These are phyloP conservation scores for Laburnicola sp. DNA, from an alignment of 2,329 filamentous ascomycete species.

Conservation along the genomic window DNA sequence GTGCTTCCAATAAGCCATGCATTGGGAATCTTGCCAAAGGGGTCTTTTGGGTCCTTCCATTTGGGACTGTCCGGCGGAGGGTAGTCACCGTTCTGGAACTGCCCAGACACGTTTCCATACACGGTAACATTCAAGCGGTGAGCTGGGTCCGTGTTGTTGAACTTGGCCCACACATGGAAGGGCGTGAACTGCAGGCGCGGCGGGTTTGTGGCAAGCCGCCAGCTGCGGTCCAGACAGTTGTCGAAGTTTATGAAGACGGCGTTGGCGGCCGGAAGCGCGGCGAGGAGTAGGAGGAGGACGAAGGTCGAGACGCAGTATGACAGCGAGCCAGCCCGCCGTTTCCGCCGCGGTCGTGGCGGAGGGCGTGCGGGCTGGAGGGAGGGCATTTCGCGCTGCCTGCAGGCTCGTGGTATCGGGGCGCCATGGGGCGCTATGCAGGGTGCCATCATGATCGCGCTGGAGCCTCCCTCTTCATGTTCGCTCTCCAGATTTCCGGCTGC, in stretches of 20 bases:
- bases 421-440: conserved; percentile 26
- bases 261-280: conserved; percentile 30
- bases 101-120: conserved; percentile 89
- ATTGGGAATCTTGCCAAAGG: conserved; percentile 76
- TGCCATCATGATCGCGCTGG: conserved; percentile 30
- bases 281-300: conserved; percentile 27
- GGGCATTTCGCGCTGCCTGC: conserved; percentile 27
- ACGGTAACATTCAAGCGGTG: conserved; percentile 76
- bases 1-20: conserved; percentile 9
- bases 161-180: conserved; percentile 71
- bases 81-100: conserved; percentile 59
- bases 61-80: conserved; percentile 62
- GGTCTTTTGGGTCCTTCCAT: conserved; percentile 63
- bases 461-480: conserved; percentile 36
- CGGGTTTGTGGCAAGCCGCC: conserved; percentile 61
- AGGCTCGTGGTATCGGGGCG: conserved; percentile 17
- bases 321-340: conserved; percentile 12
- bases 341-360: conserved; percentile 37
- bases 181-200: conserved; percentile 78
- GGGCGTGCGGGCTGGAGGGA: conserved; percentile 33
- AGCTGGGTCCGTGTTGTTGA: conserved; percentile 63
- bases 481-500: conserved; percentile 8
- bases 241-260: conserved; percentile 71
- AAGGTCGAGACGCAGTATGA: conserved; percentile 20
- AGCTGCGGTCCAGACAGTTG: conserved; percentile 73